phyloP scores from a whole-genome alignment of 108 stramenopile genomes.

The Cyclotella cryptica region DNA sequence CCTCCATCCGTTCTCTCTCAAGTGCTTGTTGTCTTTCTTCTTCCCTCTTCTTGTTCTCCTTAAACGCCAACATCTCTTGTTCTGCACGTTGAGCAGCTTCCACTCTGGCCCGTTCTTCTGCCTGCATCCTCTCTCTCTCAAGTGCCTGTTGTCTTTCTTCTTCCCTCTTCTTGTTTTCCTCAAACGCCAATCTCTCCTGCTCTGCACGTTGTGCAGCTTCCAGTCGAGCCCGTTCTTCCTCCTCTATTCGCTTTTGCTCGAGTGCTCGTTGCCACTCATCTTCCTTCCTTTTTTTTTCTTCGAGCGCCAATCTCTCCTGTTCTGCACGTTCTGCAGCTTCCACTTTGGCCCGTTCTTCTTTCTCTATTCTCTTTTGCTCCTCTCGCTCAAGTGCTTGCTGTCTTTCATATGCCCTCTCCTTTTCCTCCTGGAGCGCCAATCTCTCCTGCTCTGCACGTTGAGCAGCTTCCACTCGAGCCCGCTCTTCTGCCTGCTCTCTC shows the following conservation, averaged over 20 bases:
- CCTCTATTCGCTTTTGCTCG: slow-evolving; percentile 5
- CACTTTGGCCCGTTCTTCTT: background rate
- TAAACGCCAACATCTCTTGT: slow-evolving; percentile 2
- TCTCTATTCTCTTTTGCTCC: slow-evolving; percentile 10
- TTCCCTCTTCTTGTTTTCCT: background rate
- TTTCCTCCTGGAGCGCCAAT: slow-evolving; percentile 1
- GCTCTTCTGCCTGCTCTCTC: slow-evolving; percentile 18
- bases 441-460: slow-evolving; percentile 10
- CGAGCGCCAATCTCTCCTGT: background rate
- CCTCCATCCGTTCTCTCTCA: too few relatives aligned
- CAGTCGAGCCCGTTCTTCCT: slow-evolving; percentile 19
- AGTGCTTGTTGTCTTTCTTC: background rate
- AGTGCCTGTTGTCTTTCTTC: background rate
- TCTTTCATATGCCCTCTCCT: background rate
- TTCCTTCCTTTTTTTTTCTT: slow-evolving; percentile 24
- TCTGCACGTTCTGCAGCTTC: background rate
- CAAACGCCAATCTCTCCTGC: slow-evolving; percentile 7
- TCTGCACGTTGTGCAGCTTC: slow-evolving; percentile 5
- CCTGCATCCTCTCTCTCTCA: background rate
- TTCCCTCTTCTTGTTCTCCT: background rate
- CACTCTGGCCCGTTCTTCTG: background rate
- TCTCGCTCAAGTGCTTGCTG: background rate
- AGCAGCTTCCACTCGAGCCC: slow-evolving; percentile 6
- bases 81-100: slow-evolving; percentile 7
- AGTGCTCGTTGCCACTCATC: background rate